Base-by-base conservation (phyloP, 2,329 filamentous ascomycete genomes). In the Drechslerella dactyloides region DNA sequence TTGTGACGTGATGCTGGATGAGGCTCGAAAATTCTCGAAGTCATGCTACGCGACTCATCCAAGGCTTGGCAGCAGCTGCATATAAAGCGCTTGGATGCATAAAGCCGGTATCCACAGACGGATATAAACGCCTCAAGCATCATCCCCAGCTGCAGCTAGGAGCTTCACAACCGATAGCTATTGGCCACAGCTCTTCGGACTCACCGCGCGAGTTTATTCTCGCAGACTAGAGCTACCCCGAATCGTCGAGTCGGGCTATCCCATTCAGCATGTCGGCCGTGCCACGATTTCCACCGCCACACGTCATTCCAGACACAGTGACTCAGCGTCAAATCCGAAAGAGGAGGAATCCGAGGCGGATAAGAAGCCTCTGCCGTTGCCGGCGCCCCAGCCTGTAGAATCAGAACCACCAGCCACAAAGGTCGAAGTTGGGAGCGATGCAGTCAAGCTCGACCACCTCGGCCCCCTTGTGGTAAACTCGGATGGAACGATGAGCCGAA, bases 401-500 rank as follows among this genome's bases (percentile, higher is more conserved):
- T 24, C 55, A 23, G 48, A 57, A 48, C 15, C 44, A 50, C 15
- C 27, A 21, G 46, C 53, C 21, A 73, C 53, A 40, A 73, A 64
- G 11, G 46, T 73, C 19, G 55, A 69, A 35, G 59, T 73, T 48
- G 69, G 57, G 17, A 42, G 51, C 11, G 63, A 57, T 50, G 57
- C 53, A 17, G 7, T 66, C 48, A 85, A 83, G 55, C 83, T 92
- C 7, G 88, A 90, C 77, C 83, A 86, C 72, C 81, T 92, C 23
- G 89, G 90, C 0, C 90, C 90, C 1, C 82, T 92, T 76, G 89
- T 93, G 0, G 86, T 92, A 61, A 89, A 91, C 78, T 81, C 82
- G 72, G 88, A 93, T 78, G 90, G 90, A 19, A 87, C 87, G 7
- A 79, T 91, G 75, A 87, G 86, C 64, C 84, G 89, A 35, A 89